These are phyloP conservation scores for Trichosanthes cucumerina DNA, from an alignment of 306 rosid species.

Conservation along the genomic window DNA sequence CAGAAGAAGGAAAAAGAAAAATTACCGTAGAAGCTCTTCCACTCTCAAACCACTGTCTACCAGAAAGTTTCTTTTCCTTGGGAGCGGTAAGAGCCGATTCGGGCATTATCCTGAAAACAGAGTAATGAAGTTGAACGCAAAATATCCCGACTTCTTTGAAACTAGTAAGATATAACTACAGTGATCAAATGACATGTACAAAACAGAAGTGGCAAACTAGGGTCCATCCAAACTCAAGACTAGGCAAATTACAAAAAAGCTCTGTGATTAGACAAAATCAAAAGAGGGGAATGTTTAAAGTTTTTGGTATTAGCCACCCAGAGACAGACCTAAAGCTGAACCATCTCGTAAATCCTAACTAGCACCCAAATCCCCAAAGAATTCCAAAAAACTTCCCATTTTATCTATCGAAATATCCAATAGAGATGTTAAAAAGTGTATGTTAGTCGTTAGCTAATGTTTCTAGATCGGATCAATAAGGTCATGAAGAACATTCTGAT, in stretches of 20 bases:
- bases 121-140: background rate
- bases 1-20: background rate
- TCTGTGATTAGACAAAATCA: background rate
- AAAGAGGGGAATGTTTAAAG: background rate
- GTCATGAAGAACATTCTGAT: no score
- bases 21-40: constrained; percentile 65
- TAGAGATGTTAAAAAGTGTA: background rate
- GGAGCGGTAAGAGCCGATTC: constrained; percentile 78
- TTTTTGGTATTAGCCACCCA: background rate
- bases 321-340: background rate
- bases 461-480: background rate
- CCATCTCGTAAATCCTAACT: background rate
- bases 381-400: background rate
- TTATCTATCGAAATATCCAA: background rate
- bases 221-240: background rate
- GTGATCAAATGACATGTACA: background rate
- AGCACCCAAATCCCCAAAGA: background rate
- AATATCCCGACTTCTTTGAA: background rate
- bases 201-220: background rate
- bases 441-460: background rate
- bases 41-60: constrained; percentile 98
- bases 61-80: constrained; percentile 83
- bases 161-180: background rate
- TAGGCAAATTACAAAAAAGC: background rate
- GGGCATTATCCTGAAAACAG: constrained; percentile 78